Evolutionary conservation across 129 eudicot species (phyloP).

Genomic region (Chrysanthemum seticuspe): DNA sequence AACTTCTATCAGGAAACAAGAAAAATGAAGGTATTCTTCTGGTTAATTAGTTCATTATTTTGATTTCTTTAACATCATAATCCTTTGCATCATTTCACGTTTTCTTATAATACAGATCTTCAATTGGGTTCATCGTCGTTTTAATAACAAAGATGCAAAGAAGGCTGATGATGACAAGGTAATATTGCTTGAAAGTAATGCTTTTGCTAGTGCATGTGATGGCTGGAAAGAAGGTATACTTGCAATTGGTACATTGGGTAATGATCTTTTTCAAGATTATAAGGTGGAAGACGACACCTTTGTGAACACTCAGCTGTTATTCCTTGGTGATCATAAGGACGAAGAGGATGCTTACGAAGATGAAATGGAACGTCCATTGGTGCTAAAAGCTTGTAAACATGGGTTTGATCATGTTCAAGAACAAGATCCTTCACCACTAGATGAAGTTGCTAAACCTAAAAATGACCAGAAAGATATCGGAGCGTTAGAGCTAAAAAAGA

Average conservation of each 20-base stretch:
- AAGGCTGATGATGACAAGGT: constrained; percentile 34
- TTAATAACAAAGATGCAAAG: constrained; percentile 39
- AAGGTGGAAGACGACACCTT: constrained; percentile 10
- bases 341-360: constrained; percentile 11
- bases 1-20: constrained; percentile 14
- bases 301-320: background rate
- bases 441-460: constrained; percentile 21
- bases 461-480: constrained; percentile 3
- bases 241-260: constrained; percentile 64
- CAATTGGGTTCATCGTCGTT: constrained; percentile 61
- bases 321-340: background rate
- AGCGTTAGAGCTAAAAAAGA: constrained; percentile 8
- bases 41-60: background rate
- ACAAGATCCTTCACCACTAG: constrained; percentile 17
- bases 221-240: constrained; percentile 57
- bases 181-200: constrained; percentile 29
- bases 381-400: constrained; percentile 29
- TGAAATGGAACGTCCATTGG: constrained; percentile 41
- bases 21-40: constrained; percentile 31
- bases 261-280: constrained; percentile 34
- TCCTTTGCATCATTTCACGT: background rate
- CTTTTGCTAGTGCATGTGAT: constrained; percentile 15
- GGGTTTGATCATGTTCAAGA: constrained; percentile 25
- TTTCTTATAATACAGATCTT: constrained; percentile 43
- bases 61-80: background rate